Base-by-base conservation (phyloP, 1,139 yeast genomes). In the Starmera stellimalicola region DNA sequence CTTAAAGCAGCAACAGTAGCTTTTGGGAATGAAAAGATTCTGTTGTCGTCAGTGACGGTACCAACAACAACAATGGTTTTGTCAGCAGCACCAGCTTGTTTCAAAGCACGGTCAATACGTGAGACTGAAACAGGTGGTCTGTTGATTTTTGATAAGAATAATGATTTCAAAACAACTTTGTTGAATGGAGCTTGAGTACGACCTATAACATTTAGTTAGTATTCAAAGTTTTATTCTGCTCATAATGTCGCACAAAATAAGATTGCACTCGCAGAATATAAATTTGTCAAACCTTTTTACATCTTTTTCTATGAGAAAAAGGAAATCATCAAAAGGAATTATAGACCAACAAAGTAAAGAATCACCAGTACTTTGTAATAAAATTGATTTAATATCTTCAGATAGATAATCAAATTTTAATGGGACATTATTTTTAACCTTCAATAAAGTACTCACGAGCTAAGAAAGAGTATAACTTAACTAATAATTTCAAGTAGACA, bases 171-270 rank as follows among this genome's bases (percentile, higher is more conserved):
- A 72, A 91, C 69, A 57, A 87, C 87, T 80, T 83, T 85, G 96
- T 93, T 91, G 93, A 91, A 91, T 64, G 87, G 77, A 70, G 94
- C 85, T 67, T 87, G 96, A 60, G 97, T 91, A 74, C 98, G 95
- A 76, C 93, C 94, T 77, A 58, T 33, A 32, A 39, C 45, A 42
- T 39, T 26, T 20, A 35, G 74, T 70, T 70, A 69, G 78, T 71
- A 68, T 51, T 19, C 14, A 20, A 17, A 25, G 18, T 31, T 37
- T 25, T 22, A 18, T 64, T 70, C 77, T 70, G 77, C 77, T 71
- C 77, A 61, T 22, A 62, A 67, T 63, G 70, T 62, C 77, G 77
- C 58, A 53, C 77, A 47, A 48, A 38, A 37, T 41, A 22, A 6
- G 51, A 44, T 53, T 63, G 77, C 68, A 73, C 80, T 73, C 75